These are phyloP conservation scores for Calonectria pauciramosa DNA, from an alignment of 2,329 filamentous ascomycete genomes.

Conservation along the genomic window DNA sequence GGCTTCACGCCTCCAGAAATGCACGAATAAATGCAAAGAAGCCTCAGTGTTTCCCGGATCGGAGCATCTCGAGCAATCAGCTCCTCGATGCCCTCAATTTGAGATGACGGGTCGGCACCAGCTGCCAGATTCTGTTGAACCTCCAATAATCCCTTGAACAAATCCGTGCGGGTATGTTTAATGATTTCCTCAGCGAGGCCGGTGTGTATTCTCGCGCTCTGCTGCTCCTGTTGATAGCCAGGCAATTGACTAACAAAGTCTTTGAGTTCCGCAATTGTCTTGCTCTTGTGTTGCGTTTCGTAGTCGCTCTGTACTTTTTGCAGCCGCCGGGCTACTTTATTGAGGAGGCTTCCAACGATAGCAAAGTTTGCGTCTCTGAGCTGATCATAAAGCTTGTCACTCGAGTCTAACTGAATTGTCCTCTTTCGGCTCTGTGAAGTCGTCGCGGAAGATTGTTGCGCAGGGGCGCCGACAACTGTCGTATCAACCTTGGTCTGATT, in stretches of 20 bases:
- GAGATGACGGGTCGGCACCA: constrained; percentile 87
- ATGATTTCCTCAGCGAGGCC: constrained; percentile 95
- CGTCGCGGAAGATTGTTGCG: constrained; percentile 69
- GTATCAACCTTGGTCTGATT: constrained; percentile 95
- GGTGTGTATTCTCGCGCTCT: constrained; percentile 92
- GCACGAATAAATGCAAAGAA: constrained; percentile 92
- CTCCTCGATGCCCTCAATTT: constrained; percentile 93
- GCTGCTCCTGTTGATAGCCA: constrained; percentile 92
- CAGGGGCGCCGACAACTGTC: constrained; percentile 84
- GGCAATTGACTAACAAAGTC: constrained; percentile 97
- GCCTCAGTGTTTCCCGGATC: constrained; percentile 82
- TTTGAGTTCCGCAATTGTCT: constrained; percentile 90
- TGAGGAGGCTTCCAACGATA: constrained; percentile 89
- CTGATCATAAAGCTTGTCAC: constrained; percentile 89
- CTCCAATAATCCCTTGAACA: constrained; percentile 89
- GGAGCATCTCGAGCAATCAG: constrained; percentile 91
- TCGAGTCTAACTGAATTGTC: constrained; percentile 89
- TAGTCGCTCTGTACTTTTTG: constrained; percentile 88
- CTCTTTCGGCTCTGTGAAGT: constrained; percentile 78
- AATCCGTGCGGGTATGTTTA: constrained; percentile 89
- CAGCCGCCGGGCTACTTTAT: constrained; percentile 89
- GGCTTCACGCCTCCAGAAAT: constrained; percentile 89
- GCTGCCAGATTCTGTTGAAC: constrained; percentile 96
- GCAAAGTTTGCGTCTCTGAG: constrained; percentile 95
- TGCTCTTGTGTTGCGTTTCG: constrained; percentile 89